These are phyloP conservation scores for Scheffersomyces cryptocercus DNA, from an alignment of 1,139 yeast species.

Conservation along the genomic window DNA sequence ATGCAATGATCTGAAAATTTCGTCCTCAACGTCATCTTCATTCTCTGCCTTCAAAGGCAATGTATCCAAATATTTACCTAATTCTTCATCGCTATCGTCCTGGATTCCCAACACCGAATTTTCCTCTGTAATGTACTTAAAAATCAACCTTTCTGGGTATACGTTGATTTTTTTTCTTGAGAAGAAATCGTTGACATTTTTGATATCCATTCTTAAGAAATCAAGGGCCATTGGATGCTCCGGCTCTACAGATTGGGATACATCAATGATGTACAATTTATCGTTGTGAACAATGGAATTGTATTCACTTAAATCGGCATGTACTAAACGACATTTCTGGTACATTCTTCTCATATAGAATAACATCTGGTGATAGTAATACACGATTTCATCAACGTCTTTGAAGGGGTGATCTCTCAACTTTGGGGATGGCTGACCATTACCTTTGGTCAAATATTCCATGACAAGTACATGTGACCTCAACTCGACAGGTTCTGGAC, in stretches of 20 bases:
- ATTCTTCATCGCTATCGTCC: slow-evolving; percentile 44
- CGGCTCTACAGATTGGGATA: slow-evolving; percentile 96
- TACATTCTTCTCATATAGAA: slow-evolving; percentile 85
- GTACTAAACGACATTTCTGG: slow-evolving; percentile 86
- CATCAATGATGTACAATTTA: slow-evolving; percentile 86
- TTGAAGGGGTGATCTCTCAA: slow-evolving; percentile 75
- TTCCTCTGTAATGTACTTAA: slow-evolving; percentile 63
- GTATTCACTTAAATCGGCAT: slow-evolving; percentile 96
- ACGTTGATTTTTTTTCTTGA: slow-evolving; percentile 67
- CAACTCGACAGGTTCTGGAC: slow-evolving; percentile 88
- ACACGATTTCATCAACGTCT: slow-evolving; percentile 62
- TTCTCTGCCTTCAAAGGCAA: slow-evolving; percentile 58
- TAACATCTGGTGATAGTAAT: slow-evolving; percentile 75
- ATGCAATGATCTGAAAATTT: slow-evolving; percentile 83
- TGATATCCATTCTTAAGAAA: slow-evolving; percentile 94
- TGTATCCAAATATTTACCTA: slow-evolving; percentile 38
- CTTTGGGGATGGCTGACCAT: slow-evolving; percentile 86
- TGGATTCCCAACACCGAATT: slow-evolving; percentile 37
- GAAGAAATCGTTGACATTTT: slow-evolving; percentile 89
- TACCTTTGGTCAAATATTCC: slow-evolving; percentile 83
- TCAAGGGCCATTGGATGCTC: slow-evolving; percentile 97
- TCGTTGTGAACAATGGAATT: slow-evolving; percentile 86
- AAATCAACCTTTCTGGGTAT: slow-evolving; percentile 78
- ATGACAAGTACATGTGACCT: slow-evolving; percentile 90
- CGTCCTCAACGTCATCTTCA: slow-evolving; percentile 66